Conservation (phyloP, 106 monocot genomes). For the Ottelia alismoides region DNA sequence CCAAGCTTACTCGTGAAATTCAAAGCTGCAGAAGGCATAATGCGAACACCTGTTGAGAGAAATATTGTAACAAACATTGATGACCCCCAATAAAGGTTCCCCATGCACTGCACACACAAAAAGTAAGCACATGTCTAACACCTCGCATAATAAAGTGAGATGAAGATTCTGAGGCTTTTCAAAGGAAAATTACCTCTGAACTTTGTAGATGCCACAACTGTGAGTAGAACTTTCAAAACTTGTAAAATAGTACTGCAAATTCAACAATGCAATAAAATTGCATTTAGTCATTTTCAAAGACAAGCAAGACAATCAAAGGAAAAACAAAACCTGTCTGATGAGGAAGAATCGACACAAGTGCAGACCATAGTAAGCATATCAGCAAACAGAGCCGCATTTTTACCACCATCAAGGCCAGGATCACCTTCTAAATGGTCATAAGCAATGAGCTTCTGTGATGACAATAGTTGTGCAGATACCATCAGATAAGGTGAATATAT, state of each 20-base stretch:
- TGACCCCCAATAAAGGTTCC: conserved; percentile 72
- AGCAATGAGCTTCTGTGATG: conserved; percentile 90
- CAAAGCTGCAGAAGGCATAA: neutral
- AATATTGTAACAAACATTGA: conserved; percentile 91
- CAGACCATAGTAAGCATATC: conserved; percentile 84
- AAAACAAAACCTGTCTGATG: conserved; percentile 87
- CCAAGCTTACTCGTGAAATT: neutral
- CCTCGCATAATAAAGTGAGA: too few species aligned
- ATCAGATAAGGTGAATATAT: neutral
- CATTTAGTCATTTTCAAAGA: too few species aligned
- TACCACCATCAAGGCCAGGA: conserved; percentile 76
- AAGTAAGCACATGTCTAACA: neutral
- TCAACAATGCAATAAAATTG: conserved; percentile 3
- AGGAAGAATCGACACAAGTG: conserved; percentile 78
- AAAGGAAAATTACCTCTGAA: conserved; percentile 97
- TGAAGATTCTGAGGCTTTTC: too few species aligned
- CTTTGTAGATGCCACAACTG: conserved; percentile 81
- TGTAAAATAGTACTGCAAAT: conserved; percentile 75
- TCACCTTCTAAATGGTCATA: conserved; percentile 99
- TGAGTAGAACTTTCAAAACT: conserved; percentile 94
- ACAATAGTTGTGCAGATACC: too few species aligned
- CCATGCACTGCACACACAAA: conserved; percentile 95
- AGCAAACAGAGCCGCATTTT: conserved; percentile 57
- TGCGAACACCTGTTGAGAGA: conserved; percentile 72
- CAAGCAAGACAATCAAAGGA: too few species aligned